Conservation (phyloP, 2,329 filamentous ascomycete genomes). For the Corynespora cassiicola region DNA sequence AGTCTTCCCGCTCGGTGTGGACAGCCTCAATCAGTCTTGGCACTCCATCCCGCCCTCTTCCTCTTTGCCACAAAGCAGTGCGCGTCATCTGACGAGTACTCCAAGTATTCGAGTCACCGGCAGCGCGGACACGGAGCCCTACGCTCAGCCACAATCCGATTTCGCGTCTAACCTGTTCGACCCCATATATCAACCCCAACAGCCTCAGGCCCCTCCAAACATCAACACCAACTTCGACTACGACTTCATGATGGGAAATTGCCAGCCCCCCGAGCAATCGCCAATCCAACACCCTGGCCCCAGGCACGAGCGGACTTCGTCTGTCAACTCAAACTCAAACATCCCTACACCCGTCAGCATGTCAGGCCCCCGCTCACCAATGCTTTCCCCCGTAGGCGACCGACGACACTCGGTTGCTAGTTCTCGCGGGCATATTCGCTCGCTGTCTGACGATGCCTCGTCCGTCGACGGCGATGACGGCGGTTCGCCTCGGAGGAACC, state of each 20-base stretch:
- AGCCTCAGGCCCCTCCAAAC: conserved; percentile 40
- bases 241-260: conserved; percentile 33
- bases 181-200: conserved; percentile 33
- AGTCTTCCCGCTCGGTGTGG: conserved; percentile 35
- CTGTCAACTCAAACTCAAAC: conserved; percentile 33
- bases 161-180: conserved; percentile 25
- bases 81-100: conserved; percentile 41
- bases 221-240: conserved; percentile 24
- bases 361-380: conserved; percentile 31
- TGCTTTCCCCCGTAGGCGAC: conserved; percentile 33
- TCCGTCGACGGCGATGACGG: conserved; percentile 36
- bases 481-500: conserved; percentile 41
- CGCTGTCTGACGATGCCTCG: conserved; percentile 32
- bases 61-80: conserved; percentile 35
- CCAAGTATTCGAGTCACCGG: conserved; percentile 42
- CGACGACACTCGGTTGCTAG: conserved; percentile 28
- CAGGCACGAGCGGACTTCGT: conserved; percentile 40
- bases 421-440: conserved; percentile 25
- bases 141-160: conserved; percentile 42
- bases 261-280: conserved; percentile 23
- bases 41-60: conserved; percentile 23
- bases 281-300: conserved; percentile 22
- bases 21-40: conserved; percentile 34
- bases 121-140: conserved; percentile 27
- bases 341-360: conserved; percentile 46